Conservation (phyloP, 2,329 filamentous ascomycete species). For the Arthrobotrys entomopaga region DNA sequence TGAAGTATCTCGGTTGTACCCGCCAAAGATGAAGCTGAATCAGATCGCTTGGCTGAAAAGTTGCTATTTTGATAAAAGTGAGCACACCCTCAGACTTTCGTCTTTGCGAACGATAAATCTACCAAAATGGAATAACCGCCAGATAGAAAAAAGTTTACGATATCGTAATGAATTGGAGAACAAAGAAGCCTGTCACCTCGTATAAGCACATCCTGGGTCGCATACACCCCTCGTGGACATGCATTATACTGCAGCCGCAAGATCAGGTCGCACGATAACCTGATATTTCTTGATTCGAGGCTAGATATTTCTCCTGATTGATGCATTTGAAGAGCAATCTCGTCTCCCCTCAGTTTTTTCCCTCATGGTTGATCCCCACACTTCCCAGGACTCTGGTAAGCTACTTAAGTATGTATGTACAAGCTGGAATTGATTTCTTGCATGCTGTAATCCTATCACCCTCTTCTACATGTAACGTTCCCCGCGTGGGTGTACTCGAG, state of each 20-base stretch:
- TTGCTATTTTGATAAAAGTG: neutral
- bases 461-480: neutral
- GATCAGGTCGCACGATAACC: conserved; percentile 35
- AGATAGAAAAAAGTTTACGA: no score
- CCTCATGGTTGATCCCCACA: no score
- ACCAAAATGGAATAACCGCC: no score
- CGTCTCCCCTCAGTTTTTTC: conserved; percentile 14
- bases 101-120: neutral
- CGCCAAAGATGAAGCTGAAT: neutral
- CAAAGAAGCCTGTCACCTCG: no score
- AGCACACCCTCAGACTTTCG: neutral
- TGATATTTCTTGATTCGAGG: no score
- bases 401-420: no score
- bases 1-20: neutral
- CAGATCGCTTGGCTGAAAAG: neutral
- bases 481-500: neutral
- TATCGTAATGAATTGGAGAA: no score
- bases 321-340: conserved; percentile 26
- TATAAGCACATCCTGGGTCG: no score
- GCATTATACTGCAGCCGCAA: conserved; percentile 13
- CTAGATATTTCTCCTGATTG: conserved; percentile 12
- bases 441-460: neutral
- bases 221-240: no score
- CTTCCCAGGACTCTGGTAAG: conserved; percentile 36
- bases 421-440: neutral